Percentiles rank a stretch among this genome's conserved stretches.
Evolutionary conservation across 2,329 filamentous ascomycete species (phyloP).

Genomic region (Xylaria polymorpha): DNA sequence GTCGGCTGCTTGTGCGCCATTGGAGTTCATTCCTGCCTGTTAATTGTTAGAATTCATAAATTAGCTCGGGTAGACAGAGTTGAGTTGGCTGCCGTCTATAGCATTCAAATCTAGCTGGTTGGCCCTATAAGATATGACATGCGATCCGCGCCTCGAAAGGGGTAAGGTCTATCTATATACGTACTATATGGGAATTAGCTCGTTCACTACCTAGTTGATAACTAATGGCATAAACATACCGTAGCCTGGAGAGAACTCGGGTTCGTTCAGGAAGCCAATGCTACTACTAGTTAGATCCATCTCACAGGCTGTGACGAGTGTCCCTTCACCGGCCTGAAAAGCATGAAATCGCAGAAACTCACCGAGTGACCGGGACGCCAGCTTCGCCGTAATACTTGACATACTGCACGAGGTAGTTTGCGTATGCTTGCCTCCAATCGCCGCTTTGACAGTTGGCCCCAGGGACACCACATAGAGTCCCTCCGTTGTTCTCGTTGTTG

Average conservation of each 20-base stretch:
- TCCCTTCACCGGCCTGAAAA: background rate
- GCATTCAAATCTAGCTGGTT: background rate
- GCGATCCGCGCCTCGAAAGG: background rate
- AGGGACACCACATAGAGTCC: conserved; percentile 53
- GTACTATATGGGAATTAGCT: conserved; percentile 27
- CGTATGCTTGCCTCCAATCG: conserved; percentile 57
- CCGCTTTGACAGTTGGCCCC: conserved; percentile 46
- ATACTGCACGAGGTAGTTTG: conserved; percentile 58
- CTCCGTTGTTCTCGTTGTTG: conserved; percentile 51
- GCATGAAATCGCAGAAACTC: conserved; percentile 4
- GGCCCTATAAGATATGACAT: background rate
- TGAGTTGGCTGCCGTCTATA: background rate
- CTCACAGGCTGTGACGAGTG: background rate
- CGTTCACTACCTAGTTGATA: background rate
- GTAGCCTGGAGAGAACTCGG: conserved; percentile 46
- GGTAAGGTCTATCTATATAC: conserved; percentile 1
- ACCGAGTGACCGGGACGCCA: conserved; percentile 48
- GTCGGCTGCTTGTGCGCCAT: conserved; percentile 45
- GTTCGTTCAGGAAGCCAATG: conserved; percentile 47
- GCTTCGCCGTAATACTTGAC: conserved; percentile 53
- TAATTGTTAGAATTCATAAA: conserved; percentile 11
- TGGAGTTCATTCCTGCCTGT: conserved; percentile 44
- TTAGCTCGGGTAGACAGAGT: background rate
- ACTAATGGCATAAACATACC: conserved; percentile 22
- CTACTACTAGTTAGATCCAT: conserved; percentile 32